A percentile compares a stretch with the other conserved stretches of the same genome.
phyloP scores from a whole-genome alignment of 441 rosid genomes.

The Sinapis alba region DNA sequence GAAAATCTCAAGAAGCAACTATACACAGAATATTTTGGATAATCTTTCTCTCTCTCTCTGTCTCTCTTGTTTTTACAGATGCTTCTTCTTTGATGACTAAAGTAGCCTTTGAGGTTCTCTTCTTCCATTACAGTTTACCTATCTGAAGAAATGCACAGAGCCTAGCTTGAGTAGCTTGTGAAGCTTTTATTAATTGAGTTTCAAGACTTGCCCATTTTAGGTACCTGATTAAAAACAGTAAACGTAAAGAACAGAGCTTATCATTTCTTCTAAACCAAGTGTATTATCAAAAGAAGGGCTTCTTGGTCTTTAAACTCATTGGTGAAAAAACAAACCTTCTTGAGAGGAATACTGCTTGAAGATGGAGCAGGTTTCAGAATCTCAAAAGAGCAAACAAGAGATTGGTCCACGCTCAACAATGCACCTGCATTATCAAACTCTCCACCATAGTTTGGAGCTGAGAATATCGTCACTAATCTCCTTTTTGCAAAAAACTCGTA shows the following conservation, averaged over 20 bases:
- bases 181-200: background rate
- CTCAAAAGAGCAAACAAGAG: conserved; percentile 87
- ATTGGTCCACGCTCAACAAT: conserved; percentile 74
- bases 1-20: conserved; percentile 30
- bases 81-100: conserved; percentile 29
- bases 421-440: conserved; percentile 99
- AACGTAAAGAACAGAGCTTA: conserved; percentile 4
- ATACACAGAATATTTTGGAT: conserved; percentile 29
- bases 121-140: conserved; percentile 28
- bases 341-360: conserved; percentile 57
- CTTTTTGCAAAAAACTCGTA: conserved; percentile 92
- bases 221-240: conserved; percentile 51
- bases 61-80: conserved; percentile 19
- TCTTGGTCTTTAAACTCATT: background rate
- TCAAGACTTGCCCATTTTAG: conserved; percentile 56
- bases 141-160: conserved; percentile 35
- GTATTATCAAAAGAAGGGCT: background rate
- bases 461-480: conserved; percentile 86
- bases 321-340: conserved; percentile 58
- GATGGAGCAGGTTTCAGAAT: conserved; percentile 74
- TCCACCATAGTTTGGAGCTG: conserved; percentile 98
- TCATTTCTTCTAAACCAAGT: background rate
- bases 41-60: background rate
- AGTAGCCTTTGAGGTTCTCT: conserved; percentile 31
- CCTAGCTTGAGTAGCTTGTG: conserved; percentile 28